Evolutionary conservation across 2,329 filamentous ascomycete genomes (phyloP), one percentile per base, ranked within the genome.

Genomic region (Septoria linicola): DNA sequence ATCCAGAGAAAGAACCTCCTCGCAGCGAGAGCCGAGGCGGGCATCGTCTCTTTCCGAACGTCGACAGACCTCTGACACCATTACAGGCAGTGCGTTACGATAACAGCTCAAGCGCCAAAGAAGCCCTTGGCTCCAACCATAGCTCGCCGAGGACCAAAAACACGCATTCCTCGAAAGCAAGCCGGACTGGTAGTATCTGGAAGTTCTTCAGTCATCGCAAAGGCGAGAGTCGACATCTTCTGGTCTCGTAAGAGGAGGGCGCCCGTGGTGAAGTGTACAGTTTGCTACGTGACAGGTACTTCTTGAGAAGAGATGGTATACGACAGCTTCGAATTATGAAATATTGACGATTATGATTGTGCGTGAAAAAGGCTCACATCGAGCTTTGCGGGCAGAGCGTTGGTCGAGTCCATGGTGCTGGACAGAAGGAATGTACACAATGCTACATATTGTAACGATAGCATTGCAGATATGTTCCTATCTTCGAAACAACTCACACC

Each of bases 11-110:
- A 14, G 10, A 36, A 7, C 3, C 13, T 39, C 11, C 34, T 14
- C 35, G 34, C 17, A 17, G 34, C 25, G 23, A 47, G 6, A 13
- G 34, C 16, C 20, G 25, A 30, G 30, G 45, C n/a, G 52, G 51
- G 10, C 51, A 54, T 2, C 41, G 30, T n/a, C 51, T 59, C 17
- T 60, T 59, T n/a, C 53, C 58, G 5, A 57, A 54, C 21, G 40
- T 45, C n/a, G 41, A 41, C 10, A 48, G 45, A n/a, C 58, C 51
- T 23, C 31, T 54, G 11, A 51, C 55, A 4, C 48, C 58, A 5
- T 52, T 49, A 17, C 53, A 59, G 46, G 39, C 54, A 14, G 50
- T 43, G 17, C 21, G 41, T 11, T 48, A 34, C 11, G 35, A 53
- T 8, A 32, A 52, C 23, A 55, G 48, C 19, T 51, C 46, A 5